Conservation (phyloP, 176 grass and related monocot genomes). For the Carex scoparia region DNA sequence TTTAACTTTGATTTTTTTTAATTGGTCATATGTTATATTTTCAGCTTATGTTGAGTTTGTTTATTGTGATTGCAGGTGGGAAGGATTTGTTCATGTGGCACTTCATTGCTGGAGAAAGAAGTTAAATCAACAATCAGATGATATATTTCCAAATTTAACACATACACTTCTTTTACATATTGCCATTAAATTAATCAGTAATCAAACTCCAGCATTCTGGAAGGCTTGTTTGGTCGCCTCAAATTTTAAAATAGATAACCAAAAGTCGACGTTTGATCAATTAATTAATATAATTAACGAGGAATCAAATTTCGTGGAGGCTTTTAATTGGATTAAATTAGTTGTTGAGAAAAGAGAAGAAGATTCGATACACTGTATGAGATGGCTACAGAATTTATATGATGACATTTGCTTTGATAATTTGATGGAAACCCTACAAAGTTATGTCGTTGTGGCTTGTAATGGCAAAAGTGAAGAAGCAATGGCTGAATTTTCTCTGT, state of each 20-base stretch:
- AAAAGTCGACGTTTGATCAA: slow-evolving; percentile 45
- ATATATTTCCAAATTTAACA: slow-evolving; percentile 4
- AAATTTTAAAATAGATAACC: slow-evolving; percentile 26
- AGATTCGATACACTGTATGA: slow-evolving; percentile 63
- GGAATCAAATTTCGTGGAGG: slow-evolving; percentile 31
- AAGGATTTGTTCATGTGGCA: slow-evolving; percentile 74
- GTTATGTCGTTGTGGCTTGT: slow-evolving; percentile 26
- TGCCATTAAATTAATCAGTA: slow-evolving; percentile 52
- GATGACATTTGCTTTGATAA: slow-evolving; percentile 42
- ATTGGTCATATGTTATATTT: background rate
- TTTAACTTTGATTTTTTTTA: slow-evolving; percentile 11
- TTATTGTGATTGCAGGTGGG: slow-evolving; percentile 54
- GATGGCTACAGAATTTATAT: slow-evolving; percentile 57
- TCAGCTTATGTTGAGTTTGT: background rate
- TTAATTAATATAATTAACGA: slow-evolving; percentile 36
- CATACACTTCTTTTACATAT: slow-evolving; percentile 59
- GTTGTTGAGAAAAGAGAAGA: slow-evolving; percentile 30
- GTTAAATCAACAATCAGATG: slow-evolving; percentile 25
- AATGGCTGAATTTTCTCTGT: slow-evolving; percentile 8
- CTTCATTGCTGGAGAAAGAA: slow-evolving; percentile 63
- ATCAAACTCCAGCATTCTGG: slow-evolving; percentile 37
- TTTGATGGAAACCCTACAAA: slow-evolving; percentile 24
- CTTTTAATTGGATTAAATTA: slow-evolving; percentile 26
- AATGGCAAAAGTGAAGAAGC: slow-evolving; percentile 4
- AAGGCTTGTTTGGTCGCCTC: slow-evolving; percentile 63